A percentile compares a stretch with the other conserved stretches of the same genome.
These are phyloP conservation scores for Tieghemiomyces parasiticus DNA, from an alignment of 192 early-diverging fungal species.

Conservation along the genomic window DNA sequence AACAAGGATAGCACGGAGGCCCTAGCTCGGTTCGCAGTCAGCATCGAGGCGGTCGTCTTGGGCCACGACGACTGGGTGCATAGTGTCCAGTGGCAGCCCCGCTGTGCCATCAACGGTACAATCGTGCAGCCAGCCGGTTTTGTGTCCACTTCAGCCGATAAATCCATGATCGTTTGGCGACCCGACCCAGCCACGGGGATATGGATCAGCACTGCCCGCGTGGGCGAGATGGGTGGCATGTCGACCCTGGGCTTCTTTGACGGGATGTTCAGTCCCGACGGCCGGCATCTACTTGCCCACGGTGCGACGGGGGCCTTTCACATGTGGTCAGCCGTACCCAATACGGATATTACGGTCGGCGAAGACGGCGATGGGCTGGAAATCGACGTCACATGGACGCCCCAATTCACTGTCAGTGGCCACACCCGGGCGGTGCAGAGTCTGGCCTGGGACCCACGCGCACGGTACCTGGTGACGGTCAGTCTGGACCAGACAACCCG, in stretches of 20 bases:
- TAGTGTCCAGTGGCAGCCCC: slow-evolving; percentile 61
- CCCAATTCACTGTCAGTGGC: slow-evolving; percentile 57
- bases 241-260: slow-evolving; percentile 70
- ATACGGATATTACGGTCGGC: slow-evolving; percentile 2
- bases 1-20: slow-evolving; percentile 14
- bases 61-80: slow-evolving; percentile 97
- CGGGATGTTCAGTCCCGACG: slow-evolving; percentile 49
- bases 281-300: slow-evolving; percentile 50
- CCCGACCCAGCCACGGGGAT: slow-evolving; percentile 63
- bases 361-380: neutral
- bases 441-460: slow-evolving; percentile 68
- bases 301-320: slow-evolving; percentile 76
- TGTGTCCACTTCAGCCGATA: slow-evolving; percentile 79
- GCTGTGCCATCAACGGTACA: slow-evolving; percentile 20
- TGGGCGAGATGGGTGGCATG: slow-evolving; percentile 79
- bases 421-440: slow-evolving; percentile 68
- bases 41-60: slow-evolving; percentile 83
- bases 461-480: slow-evolving; percentile 53
- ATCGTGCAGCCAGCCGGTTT: slow-evolving; percentile 47
- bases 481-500: slow-evolving; percentile 84
- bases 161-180: slow-evolving; percentile 81
- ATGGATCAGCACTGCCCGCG: slow-evolving; percentile 70
- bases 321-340: slow-evolving; percentile 39
- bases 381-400: slow-evolving; percentile 36
- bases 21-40: slow-evolving; percentile 30